Percentiles rank a stretch among this genome's conserved stretches.
Conservation (phyloP, 352 stramenopile genomes). For the Globisporangium perplexum region DNA sequence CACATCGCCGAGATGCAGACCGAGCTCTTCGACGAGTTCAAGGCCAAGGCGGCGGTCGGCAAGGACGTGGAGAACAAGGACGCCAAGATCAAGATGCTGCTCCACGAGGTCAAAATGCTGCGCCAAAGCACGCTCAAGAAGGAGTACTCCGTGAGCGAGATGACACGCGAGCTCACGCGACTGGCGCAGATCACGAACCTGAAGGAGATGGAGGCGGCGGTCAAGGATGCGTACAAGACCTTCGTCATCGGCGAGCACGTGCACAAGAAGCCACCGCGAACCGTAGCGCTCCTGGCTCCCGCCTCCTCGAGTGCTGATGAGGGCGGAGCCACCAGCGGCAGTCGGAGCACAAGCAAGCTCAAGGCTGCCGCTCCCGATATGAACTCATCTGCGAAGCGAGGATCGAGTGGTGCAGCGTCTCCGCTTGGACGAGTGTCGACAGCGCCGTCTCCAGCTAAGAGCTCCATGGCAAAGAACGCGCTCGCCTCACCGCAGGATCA, state of each 20-base stretch:
- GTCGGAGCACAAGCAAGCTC: not conserved
- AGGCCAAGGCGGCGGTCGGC: constrained; percentile 47
- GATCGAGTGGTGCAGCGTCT: not conserved
- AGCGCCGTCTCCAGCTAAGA: constrained; percentile 11
- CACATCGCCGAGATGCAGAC: constrained; percentile 77
- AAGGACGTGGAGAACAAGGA: constrained; percentile 72
- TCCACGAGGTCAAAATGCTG: constrained; percentile 70
- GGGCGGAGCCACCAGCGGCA: not conserved
- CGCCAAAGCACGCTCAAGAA: constrained; percentile 74
- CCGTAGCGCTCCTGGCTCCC: constrained; percentile 5
- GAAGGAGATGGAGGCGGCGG: constrained; percentile 72
- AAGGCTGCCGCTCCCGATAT: not conserved
- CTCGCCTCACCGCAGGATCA: no score
- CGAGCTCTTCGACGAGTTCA: constrained; percentile 70
- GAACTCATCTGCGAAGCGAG: constrained; percentile 4
- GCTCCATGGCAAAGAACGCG: not conserved
- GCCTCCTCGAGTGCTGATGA: not conserved
- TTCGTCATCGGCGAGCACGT: constrained; percentile 67
- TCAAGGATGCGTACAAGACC: constrained; percentile 76
- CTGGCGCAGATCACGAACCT: constrained; percentile 68
- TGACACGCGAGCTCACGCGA: constrained; percentile 70
- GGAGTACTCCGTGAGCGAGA: constrained; percentile 72
- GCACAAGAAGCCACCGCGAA: constrained; percentile 53
- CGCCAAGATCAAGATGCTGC: constrained; percentile 65
- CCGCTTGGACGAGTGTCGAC: constrained; percentile 5